A percentile compares a stretch with the other conserved stretches of the same genome.
phyloP scores from a whole-genome alignment of 2,329 filamentous ascomycete species.

The Ophiobolus disseminans region DNA sequence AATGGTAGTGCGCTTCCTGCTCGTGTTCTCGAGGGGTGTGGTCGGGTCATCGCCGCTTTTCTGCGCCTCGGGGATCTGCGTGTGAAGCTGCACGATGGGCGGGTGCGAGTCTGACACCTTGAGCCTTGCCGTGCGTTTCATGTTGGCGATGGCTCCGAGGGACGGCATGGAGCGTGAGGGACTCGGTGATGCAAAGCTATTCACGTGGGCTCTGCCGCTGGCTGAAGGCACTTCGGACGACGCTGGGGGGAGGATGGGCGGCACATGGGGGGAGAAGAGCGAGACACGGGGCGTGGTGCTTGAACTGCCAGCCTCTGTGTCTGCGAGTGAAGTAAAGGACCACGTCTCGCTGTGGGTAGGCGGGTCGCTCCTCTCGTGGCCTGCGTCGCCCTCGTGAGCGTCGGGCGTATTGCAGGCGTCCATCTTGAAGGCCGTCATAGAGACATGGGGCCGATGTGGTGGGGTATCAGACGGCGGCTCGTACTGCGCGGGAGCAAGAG shows the following conservation, averaged over 20 bases:
- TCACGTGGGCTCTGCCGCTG: constrained; percentile 15
- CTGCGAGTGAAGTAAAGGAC: constrained; percentile 15
- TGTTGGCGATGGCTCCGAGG: constrained; percentile 29
- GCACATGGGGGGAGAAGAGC: constrained; percentile 37
- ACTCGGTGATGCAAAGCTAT: constrained; percentile 24
- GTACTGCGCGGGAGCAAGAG: constrained; percentile 4
- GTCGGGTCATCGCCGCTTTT: constrained; percentile 59
- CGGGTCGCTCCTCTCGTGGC: constrained; percentile 17
- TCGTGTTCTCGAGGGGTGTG: constrained; percentile 45
- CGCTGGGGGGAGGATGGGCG: constrained; percentile 22
- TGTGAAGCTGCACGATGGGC: constrained; percentile 40
- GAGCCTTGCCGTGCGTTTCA: constrained; percentile 39
- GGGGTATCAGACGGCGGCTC: neutral
- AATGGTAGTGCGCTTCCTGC: constrained; percentile 27
- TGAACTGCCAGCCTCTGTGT: constrained; percentile 14
- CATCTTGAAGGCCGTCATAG: constrained; percentile 17
- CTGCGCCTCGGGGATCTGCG: constrained; percentile 52
- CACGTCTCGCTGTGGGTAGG: constrained; percentile 21
- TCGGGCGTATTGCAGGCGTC: constrained; percentile 22
- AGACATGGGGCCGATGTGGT: constrained; percentile 3
- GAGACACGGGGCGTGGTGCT: constrained; percentile 28
- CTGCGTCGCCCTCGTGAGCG: constrained; percentile 15
- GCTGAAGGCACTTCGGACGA: constrained; percentile 14
- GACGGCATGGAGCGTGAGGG: constrained; percentile 39
- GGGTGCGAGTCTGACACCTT: constrained; percentile 36